phyloP scores from a whole-genome alignment of 2,329 filamentous ascomycete species.

The Fusarium sp. region DNA sequence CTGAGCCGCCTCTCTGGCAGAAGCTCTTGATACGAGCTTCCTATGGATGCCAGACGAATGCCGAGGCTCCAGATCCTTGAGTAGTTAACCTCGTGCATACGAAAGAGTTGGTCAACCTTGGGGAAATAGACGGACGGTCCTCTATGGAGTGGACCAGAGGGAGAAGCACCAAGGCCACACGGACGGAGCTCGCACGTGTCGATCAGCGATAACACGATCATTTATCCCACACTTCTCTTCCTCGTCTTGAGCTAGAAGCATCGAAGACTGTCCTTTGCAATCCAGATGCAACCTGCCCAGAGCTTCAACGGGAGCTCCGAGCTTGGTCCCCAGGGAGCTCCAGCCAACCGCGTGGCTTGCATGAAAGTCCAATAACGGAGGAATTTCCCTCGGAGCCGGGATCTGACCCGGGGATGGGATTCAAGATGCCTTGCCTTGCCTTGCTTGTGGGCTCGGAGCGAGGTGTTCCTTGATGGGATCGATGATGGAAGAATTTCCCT shows the following conservation, averaged over 20 bases:
- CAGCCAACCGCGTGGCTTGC: constrained; percentile 2
- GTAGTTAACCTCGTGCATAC: not conserved
- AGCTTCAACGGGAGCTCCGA: constrained; percentile 1
- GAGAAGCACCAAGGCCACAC: not conserved
- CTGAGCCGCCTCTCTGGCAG: not conserved
- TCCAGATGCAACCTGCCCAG: not conserved
- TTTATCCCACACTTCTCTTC: not conserved
- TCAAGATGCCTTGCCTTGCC: not conserved
- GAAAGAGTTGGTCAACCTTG: not conserved
- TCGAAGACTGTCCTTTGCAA: not conserved
- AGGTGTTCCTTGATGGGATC: not conserved
- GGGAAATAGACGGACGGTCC: not conserved
- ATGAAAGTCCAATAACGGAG: constrained; percentile 30
- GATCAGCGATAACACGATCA: not conserved
- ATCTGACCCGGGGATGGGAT: not conserved
- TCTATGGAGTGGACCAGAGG: not conserved
- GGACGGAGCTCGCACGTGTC: not conserved
- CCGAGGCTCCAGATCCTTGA: not conserved
- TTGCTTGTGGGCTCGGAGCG: constrained; percentile 6
- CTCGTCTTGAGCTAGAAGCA: not conserved
- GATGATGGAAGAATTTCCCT: not conserved
- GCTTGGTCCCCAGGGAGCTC: not conserved
- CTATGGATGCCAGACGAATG: not conserved
- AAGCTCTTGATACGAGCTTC: not conserved
- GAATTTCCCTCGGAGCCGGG: constrained; percentile 17